These are phyloP conservation scores for Artomyces pyxidatus DNA, from an alignment of 768 basidiomycete genomes.

Conservation along the genomic window DNA sequence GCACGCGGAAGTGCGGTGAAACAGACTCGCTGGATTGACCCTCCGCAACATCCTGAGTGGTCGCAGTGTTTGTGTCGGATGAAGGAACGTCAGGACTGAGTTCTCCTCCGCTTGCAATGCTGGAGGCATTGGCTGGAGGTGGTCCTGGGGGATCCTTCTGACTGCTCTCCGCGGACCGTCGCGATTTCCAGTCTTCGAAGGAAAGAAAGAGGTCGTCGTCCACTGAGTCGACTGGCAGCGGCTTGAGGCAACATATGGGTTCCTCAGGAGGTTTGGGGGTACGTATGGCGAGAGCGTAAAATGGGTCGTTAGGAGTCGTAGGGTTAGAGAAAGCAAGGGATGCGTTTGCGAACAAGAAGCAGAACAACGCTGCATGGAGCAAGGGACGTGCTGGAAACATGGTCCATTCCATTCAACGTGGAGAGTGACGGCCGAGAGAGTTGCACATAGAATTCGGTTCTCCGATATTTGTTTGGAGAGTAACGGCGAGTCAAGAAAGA, in stretches of 20 bases:
- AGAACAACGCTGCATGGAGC: too few species aligned
- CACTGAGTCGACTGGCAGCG: constrained; percentile 32
- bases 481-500: too few species aligned
- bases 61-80: background rate
- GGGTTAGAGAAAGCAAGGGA: constrained; percentile 28
- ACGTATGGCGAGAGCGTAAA: constrained; percentile 45
- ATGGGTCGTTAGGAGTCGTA: constrained; percentile 46
- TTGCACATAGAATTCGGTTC: too few species aligned
- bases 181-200: constrained; percentile 86
- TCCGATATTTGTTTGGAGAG: too few species aligned
- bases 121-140: background rate
- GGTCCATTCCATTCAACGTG: too few species aligned
- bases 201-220: constrained; percentile 66
- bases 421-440: too few species aligned
- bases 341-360: too few species aligned
- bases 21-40: background rate
- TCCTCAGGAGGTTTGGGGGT: constrained; percentile 42
- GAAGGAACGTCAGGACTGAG: background rate
- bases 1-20: constrained; percentile 60
- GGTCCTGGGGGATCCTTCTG: constrained; percentile 14
- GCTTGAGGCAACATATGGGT: constrained; percentile 64
- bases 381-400: too few species aligned
- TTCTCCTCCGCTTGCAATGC: constrained; percentile 1
- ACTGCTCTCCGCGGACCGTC: constrained; percentile 39
- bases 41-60: background rate